Base-by-base conservation (phyloP, 2,329 filamentous ascomycete genomes). In the Lasiodiplodia theobromae region DNA sequence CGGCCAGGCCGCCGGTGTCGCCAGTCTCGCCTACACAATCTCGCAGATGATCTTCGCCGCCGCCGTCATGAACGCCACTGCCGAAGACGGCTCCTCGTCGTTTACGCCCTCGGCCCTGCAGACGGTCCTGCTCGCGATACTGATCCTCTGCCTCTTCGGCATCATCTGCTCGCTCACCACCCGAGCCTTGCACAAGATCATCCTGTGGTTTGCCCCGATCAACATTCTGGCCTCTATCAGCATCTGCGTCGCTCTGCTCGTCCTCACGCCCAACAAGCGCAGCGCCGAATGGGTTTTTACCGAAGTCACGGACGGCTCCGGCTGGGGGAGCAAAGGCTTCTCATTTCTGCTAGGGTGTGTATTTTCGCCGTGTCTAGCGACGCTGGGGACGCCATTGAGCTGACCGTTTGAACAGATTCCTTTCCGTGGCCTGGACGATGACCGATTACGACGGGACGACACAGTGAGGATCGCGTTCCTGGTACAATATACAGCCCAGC, bases 361-460 rank as follows among this genome's bases (percentile, higher is more conserved):
- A 2, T 10, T 34, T 34, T 34, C 53, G 75, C 74, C 25, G 16
- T 14, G 38, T 62, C 25, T 18, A 49, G 14, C 18, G 25, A 14
- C n/a, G 14, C 40, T 21, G 21, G 56, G 8, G 31, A 52, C 37
- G 64, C 44, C 40, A 18, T 7, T 56, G 28, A 47, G 44, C 72
- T 78, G 69, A 77, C 71, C 62, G 44, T 47, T 38, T 28, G 31
- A 71, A 38, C 18, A 82, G 82, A 31, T 87, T 87, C 71, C 76
- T 87, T 6, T 86, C 85, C 18, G 85, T 87, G 16, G 84, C 85
- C 25, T 87, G 85, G 85, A 89, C 87, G n/a, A 90, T 91, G 88
- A 91, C 88, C 6, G 88, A 90, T 74, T 90, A 90, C 74, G 88
- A 90, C 72, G 88, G 86, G 56, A 91, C 88, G 12, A 89, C 88